Percentiles rank a stretch among this genome's conserved stretches.
Conservation (phyloP, 768 basidiomycete species). For the Lentinula sp. region DNA sequence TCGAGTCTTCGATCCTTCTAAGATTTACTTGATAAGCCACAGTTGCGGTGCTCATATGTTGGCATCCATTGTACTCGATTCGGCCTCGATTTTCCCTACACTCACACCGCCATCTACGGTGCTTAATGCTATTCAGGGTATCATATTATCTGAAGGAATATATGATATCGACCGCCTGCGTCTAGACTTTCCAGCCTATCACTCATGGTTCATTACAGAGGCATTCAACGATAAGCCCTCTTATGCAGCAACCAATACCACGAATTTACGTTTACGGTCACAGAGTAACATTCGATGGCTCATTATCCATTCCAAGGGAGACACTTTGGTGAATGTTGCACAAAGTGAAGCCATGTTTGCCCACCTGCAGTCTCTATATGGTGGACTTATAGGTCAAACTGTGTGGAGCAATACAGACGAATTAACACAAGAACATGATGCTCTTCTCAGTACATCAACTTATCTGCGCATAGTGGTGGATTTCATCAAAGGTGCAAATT, state of each 20-base stretch:
- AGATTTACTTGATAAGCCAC: constrained; percentile 64
- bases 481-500: constrained; percentile 24
- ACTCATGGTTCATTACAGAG: constrained; percentile 59
- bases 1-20: constrained; percentile 28
- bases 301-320: constrained; percentile 68
- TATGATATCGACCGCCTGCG: constrained; percentile 69
- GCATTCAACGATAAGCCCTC: constrained; percentile 49
- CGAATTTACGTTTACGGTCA: constrained; percentile 31
- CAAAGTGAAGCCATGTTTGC: constrained; percentile 60
- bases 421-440: constrained; percentile 49
- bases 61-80: constrained; percentile 58
- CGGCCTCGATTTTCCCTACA: constrained; percentile 29
- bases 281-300: constrained; percentile 50
- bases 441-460: constrained; percentile 33
- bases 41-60: constrained; percentile 84
- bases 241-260: constrained; percentile 44
- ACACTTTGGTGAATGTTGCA: constrained; percentile 54
- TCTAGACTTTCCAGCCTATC: constrained; percentile 59
- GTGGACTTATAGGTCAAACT: constrained; percentile 9
- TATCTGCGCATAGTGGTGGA: constrained; percentile 41
- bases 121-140: constrained; percentile 39
- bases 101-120: constrained; percentile 40
- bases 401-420: constrained; percentile 29
- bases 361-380: constrained; percentile 40
- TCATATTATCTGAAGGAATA: constrained; percentile 71